Base-by-base conservation (phyloP, 139 green algal species). In the Yamagishiella unicocca region DNA sequence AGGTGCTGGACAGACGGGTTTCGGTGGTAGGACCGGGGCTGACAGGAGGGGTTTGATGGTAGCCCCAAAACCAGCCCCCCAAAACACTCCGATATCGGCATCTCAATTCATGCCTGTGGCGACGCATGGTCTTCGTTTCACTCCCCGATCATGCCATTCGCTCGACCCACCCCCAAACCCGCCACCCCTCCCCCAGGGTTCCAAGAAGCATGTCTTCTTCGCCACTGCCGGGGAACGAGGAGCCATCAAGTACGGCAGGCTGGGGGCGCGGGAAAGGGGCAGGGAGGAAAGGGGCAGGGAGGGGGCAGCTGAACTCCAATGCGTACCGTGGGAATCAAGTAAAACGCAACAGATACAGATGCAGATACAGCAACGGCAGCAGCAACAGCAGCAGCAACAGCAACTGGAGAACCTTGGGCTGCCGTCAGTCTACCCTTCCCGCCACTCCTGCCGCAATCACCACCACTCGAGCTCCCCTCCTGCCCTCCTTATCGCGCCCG, bases 181-280 rank as follows among this genome's bases (percentile, higher is more conserved):
- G n/a, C n/a, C 50, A 17, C n/a, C 43, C 66, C 27, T 61, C 64
- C 37, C 46, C 46, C n/a, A 81, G 31, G 90, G 61, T 71, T 42
- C 70, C 66, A 87, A 87, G 53, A 82, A 72, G 37, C 37, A 46
- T 1, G 35, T 96, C 0, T 91, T 75, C 80, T 99, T 99, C 88
- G 95, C 94, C 33, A 98, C 95, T 6, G 96, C 92, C 19, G 97
- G 97, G 17, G 97, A 98, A 70, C 92, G 90, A 40, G 97, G 97
- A 0, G 43, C 74, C 7, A 45, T 99, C 17, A 89, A 88, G 77
- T 84, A 37, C 9, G 89, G 12, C 42, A n/a, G 54, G 17, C 22
- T 37, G 42, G 43, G 42, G 25, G 42, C 45, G 45, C n/a, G 45
- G 31, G 75, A 68, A 45, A 7, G 73, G 45, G 27, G n/a, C 6